phyloP scores from a whole-genome alignment of 345 rosid genomes.

The Mallotus nudiflorus region DNA sequence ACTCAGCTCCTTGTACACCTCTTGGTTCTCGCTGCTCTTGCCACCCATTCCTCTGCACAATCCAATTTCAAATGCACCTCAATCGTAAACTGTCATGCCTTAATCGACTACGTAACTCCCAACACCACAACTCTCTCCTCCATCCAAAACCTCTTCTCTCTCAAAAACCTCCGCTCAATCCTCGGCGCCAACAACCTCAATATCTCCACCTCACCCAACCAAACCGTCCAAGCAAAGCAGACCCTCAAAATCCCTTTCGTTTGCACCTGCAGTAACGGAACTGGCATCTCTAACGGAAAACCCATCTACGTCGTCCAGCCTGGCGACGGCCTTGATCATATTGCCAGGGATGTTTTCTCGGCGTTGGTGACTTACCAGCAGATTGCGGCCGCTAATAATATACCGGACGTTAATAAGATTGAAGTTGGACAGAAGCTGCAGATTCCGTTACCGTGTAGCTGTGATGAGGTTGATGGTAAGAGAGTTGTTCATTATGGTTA shows the following conservation, averaged over 20 bases:
- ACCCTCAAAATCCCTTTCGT: slow-evolving; percentile 24
- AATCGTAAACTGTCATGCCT: slow-evolving; percentile 15
- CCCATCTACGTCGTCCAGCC: slow-evolving; percentile 21
- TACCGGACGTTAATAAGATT: not conserved
- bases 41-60: slow-evolving; percentile 6
- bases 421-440: slow-evolving; percentile 14
- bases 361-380: slow-evolving; percentile 4
- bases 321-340: slow-evolving; percentile 18
- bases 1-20: slow-evolving; percentile 9
- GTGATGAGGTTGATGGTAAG: slow-evolving; percentile 24
- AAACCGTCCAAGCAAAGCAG: not conserved
- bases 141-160: slow-evolving; percentile 26
- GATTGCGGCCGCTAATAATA: slow-evolving; percentile 22
- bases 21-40: not conserved
- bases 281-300: slow-evolving; percentile 22
- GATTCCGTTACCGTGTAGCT: slow-evolving; percentile 36
- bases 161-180: slow-evolving; percentile 23
- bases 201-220: slow-evolving; percentile 15
- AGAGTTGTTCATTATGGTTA: slow-evolving; percentile 35
- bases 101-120: slow-evolving; percentile 26
- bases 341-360: slow-evolving; percentile 28
- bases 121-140: slow-evolving; percentile 17
- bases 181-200: slow-evolving; percentile 32
- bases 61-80: slow-evolving; percentile 21
- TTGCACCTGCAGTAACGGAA: slow-evolving; percentile 25